Evolutionary conservation across 768 basidiomycete genomes (phyloP), one percentile per base, ranked within the genome.

Genomic region (Russula sp.): DNA sequence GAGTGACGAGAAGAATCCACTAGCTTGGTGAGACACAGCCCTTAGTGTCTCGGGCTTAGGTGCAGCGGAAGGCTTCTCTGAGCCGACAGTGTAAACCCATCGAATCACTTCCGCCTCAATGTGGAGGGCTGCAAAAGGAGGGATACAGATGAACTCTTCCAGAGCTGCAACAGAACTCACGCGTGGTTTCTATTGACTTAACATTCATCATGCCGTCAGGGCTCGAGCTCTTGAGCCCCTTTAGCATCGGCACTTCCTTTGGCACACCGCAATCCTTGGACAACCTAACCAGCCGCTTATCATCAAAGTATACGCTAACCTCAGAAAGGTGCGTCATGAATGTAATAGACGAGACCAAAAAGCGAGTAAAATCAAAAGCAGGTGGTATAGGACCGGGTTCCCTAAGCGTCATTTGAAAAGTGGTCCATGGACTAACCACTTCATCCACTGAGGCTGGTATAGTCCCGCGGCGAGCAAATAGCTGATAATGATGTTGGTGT

Each of bases 301-400:
- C 86, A 69, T 98, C 87, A 45, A 97, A 83, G 72, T 83, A 92
- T 32, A 98, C 83, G 66, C 83, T 84, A 60, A 98, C 83, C 72
- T 87, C 80, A 11, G 77, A 76, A 10, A 99, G 79, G 62, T 85
- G 80, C 11, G 81, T 76, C 88, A 97, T 98, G 75, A 99, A 99
- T 0, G 93, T 94, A 58, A 99, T 85, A 0, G 90, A 91, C 2
- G 93, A 95, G 42, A 87, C 81, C 20, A 99, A 79, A 71, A 99
- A 98, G 22, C 91, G 83, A 36, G 88, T 84, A 65, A 98, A 86
- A 68, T 98, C 93, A 65, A 95, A 90, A 7, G 89, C 80, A 18
- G 83, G 79, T 0, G 92, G 93, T 60, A 96, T 85, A 0, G 93
- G 83, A 2, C 79, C 76, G 5, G 87, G 83, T 69, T 96, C 90